Conservation (phyloP, 495 filamentous ascomycete genomes). For the Penicillium chermesinum region DNA sequence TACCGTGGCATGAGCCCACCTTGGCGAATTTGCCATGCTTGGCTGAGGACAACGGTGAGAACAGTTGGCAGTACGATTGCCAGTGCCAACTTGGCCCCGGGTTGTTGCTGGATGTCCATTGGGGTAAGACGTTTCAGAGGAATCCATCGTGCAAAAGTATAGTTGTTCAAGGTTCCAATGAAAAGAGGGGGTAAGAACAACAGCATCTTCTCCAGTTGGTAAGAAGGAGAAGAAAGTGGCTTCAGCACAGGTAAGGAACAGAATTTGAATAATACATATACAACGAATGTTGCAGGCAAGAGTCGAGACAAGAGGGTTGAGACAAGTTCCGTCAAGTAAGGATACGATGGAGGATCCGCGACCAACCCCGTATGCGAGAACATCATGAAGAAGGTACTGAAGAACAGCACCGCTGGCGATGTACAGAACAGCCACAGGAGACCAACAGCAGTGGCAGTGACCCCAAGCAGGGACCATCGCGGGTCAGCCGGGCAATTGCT, state of each 20-base stretch:
- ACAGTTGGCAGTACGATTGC: conserved; percentile 61
- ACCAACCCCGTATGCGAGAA: conserved; percentile 77
- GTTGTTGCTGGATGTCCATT: conserved; percentile 70
- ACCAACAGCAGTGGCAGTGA: conserved; percentile 63
- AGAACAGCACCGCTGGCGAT: conserved; percentile 65
- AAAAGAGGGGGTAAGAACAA: conserved; percentile 71
- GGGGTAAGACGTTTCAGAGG: conserved; percentile 74
- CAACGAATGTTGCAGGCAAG: conserved; percentile 70
- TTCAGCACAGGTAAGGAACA: conserved; percentile 51
- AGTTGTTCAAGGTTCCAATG: conserved; percentile 76
- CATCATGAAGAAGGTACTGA: conserved; percentile 62
- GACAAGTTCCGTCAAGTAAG: conserved; percentile 54
- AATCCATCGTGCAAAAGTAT: conserved; percentile 73
- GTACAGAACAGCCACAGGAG: conserved; percentile 64
- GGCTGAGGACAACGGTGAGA: conserved; percentile 53
- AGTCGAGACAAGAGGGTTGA: conserved; percentile 69
- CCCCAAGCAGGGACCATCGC: conserved; percentile 68
- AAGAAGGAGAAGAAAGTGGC: conserved; percentile 52
- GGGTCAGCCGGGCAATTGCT: conserved; percentile 51
- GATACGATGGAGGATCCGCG: conserved; percentile 62
- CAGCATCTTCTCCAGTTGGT: conserved; percentile 65
- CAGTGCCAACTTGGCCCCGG: conserved; percentile 68
- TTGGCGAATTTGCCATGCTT: conserved; percentile 69
- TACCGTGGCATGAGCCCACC: conserved; percentile 66
- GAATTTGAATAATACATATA: conserved; percentile 69